Percentiles rank a stretch among this genome's conserved stretches.
These are phyloP conservation scores for Phaffia australis DNA, from an alignment of 768 basidiomycete species.

Conservation along the genomic window DNA sequence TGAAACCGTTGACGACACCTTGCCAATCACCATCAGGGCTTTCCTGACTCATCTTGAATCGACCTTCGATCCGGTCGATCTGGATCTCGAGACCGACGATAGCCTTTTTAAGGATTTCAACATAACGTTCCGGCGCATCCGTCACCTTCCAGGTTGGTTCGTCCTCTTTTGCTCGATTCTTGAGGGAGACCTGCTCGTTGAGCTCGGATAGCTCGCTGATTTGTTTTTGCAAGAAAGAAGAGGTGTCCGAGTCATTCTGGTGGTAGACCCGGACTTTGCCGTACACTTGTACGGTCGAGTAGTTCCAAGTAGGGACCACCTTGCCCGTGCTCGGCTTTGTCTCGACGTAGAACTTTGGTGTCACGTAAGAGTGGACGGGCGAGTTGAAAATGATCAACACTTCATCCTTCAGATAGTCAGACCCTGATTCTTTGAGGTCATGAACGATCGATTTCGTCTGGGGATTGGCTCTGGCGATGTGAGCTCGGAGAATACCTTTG, in stretches of 20 bases:
- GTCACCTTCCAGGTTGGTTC: conserved; percentile 31
- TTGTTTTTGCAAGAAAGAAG: conserved; percentile 32
- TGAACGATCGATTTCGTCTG: conserved; percentile 33
- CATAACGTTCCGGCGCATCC: conserved; percentile 34
- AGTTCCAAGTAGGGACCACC: conserved; percentile 39
- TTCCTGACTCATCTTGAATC: conserved; percentile 37
- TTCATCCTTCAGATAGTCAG: conserved; percentile 28
- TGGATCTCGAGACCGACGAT: conserved; percentile 36
- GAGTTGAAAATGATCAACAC: conserved; percentile 36
- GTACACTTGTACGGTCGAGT: conserved; percentile 37
- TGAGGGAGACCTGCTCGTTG: conserved; percentile 21
- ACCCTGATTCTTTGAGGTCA: conserved; percentile 3
- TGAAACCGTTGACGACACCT: conserved; percentile 35
- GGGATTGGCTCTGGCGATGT: conserved; percentile 37
- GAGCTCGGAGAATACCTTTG: conserved; percentile 30
- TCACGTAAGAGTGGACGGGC: conserved; percentile 34
- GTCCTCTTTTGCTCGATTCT: neutral
- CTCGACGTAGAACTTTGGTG: conserved; percentile 34
- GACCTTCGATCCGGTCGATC: conserved; percentile 34
- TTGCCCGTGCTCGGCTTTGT: conserved; percentile 36
- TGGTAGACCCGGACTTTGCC: conserved; percentile 31
- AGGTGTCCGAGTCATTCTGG: conserved; percentile 10
- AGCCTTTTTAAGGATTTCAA: conserved; percentile 33
- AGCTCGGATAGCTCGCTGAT: conserved; percentile 31
- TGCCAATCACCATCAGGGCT: conserved; percentile 32